Evolutionary conservation across 768 basidiomycete genomes (phyloP), one percentile per base, ranked within the genome.

Genomic region (Porphyrellus cyaneotinctus): DNA sequence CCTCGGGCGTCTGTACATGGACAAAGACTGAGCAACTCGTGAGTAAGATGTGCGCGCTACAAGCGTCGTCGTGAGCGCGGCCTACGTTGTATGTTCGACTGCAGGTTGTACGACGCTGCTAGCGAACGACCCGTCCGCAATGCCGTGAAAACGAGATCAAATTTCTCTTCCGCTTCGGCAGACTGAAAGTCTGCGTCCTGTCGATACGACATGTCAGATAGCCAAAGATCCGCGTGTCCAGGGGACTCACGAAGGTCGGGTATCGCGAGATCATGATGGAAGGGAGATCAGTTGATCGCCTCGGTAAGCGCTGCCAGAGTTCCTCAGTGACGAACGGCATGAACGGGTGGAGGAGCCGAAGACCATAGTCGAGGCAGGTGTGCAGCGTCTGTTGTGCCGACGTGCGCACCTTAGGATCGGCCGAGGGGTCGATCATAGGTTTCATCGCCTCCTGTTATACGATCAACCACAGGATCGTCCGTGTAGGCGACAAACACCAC

Each of bases 241-340:
- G 23, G 18, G 9, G 14, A 78, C 91, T 61, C 61, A 95, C 95
- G 58, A 76, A 71, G 32, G 81, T 76, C 4, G 97, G 97, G 79
- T 84, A 98, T 28, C 79, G 72, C 0, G 94, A 79, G 18, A 98
- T 71, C 91, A 95, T 95, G 68, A 99, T 93, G 0, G 92, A 92
- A 8, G 85, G 82, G 10, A 78, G 58, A 66, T 97, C 94, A 36
- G 85, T 86, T 2, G 87, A 83, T 54, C 94, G 77, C 17, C 95
- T 78, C 0, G 95, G 94, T 2, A 99, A 76, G 26, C 97, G 83
- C 69, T 99, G 97, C 97, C 97, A 99, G 12, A 99, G 75, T 69
- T 98, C 97, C 72, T 99, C 97, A 5, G 97, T 97, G 30, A 99
- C 91, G 70, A 89, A 99, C 1, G 97, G 97, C 97, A 98, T 99